phyloP scores from a whole-genome alignment of 306 rosid species.

The Ammopiptanthus mongolicus region DNA sequence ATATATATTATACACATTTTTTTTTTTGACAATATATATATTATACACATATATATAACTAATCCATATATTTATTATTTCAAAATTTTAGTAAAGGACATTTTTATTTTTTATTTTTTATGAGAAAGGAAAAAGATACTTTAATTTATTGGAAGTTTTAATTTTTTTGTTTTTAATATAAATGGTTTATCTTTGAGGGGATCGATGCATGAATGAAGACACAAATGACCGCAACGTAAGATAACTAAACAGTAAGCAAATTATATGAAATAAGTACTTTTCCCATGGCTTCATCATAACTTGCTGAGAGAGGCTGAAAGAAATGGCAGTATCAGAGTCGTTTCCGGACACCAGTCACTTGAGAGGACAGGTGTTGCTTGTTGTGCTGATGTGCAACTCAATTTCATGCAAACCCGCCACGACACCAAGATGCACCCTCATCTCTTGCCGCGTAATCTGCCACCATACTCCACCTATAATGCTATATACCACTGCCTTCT shows the following conservation, averaged over 20 bases:
- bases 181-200: no score
- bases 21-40: no score
- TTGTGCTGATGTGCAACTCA: neutral
- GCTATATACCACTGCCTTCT: slow-evolving; percentile 17
- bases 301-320: neutral
- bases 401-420: slow-evolving; percentile 43
- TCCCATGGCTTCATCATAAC: neutral
- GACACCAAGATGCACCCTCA: slow-evolving; percentile 24
- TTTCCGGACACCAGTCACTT: slow-evolving; percentile 17
- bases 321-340: neutral
- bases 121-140: no score
- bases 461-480: neutral
- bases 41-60: no score
- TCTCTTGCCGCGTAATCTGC: slow-evolving; percentile 27
- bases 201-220: neutral
- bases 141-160: no score
- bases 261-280: no score
- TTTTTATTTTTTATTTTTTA: no score
- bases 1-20: no score
- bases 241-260: no score
- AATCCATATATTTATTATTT: no score
- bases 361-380: slow-evolving; percentile 26
- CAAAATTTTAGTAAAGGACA: no score
- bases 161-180: no score
- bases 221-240: neutral